Evolutionary conservation across 371 early-diverging fungal species (phyloP), one percentile per base, ranked within the genome.

Genomic region (Mucor velutinosus): DNA sequence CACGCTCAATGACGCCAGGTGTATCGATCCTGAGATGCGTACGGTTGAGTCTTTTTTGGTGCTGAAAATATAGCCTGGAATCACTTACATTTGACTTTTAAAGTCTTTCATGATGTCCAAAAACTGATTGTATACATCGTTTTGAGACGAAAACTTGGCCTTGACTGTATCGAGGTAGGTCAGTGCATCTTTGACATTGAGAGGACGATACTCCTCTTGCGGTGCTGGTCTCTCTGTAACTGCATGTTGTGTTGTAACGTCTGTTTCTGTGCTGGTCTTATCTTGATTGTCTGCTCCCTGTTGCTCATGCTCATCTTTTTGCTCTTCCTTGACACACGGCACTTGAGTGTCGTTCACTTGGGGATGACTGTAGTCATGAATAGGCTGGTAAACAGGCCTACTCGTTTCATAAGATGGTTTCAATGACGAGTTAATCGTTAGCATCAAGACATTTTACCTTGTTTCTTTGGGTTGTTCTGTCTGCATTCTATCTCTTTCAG

Each of bases 41-140:
- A 30, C 5, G 7, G 25, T 12, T 29, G 29, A 43, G 41, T 19
- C 12, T 35, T 35, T 35, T 12, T 43, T 0, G 19, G 8, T 64
- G 8, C 19, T 11, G 19, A n/a, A 10, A 30, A 8, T 7, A 23
- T 3, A 41, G 17, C n/a, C 3, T n/a, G 2, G 29, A 0, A 27
- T 29, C 43, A 43, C 72, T 82, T 83, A 92, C 93, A 86, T 88
- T 74, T 97, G 95, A 65, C 94, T 91, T 80, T 99, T 99, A 76
- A 99, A 99, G 71, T 99, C 99, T 83, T 97, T 97, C 99, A 99
- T 99, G 35, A 98, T 97, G 72, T 98, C 98, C 73, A 99, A 72
- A 78, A 99, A 99, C 59, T 90, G 89, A 70, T 95, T 97, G 81
- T 99, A 99, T 4, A 98, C 94, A 62, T 94, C 95, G 7, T 97